Evolutionary conservation across 345 rosid genomes (phyloP).

Genomic region (Pistacia atlantica): DNA sequence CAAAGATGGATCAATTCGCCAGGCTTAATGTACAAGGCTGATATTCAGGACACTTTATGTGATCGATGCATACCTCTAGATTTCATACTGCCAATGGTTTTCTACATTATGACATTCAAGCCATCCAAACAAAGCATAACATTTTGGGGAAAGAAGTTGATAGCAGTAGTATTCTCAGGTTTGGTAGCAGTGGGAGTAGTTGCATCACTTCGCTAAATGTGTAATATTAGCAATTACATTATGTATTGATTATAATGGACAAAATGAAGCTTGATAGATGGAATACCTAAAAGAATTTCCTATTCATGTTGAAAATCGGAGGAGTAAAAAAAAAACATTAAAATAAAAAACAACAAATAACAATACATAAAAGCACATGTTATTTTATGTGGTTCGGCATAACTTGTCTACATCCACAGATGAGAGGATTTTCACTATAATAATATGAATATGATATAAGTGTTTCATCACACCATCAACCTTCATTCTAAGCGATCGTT

Average conservation of each 20-base stretch:
- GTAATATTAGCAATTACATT: not conserved
- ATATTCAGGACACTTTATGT: conserved; percentile 19
- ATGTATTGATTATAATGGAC: no score
- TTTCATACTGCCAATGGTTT: conserved; percentile 25
- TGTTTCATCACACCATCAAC: no score
- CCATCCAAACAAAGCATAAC: conserved; percentile 19
- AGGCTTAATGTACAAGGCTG: conserved; percentile 24
- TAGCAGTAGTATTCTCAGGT: conserved; percentile 11
- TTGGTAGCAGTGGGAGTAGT: conserved; percentile 14
- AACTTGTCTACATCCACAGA: no score
- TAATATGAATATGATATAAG: no score
- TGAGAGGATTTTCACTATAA: no score
- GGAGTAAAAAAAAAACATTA: no score
- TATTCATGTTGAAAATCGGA: no score
- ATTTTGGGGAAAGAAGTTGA: conserved; percentile 16
- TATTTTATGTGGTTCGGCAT: no score
- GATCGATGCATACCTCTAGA: conserved; percentile 26
- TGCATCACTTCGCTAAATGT: conserved; percentile 28
- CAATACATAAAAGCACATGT: no score
- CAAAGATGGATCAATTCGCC: conserved; percentile 21
- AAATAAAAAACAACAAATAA: no score
- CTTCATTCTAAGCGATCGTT: no score
- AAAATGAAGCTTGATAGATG: not conserved
- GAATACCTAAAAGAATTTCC: no score
- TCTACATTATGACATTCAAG: conserved; percentile 30